Evolutionary conservation across 306 rosid species (phyloP), one percentile per base, ranked within the genome.

Genomic region (Fagus crenata): DNA sequence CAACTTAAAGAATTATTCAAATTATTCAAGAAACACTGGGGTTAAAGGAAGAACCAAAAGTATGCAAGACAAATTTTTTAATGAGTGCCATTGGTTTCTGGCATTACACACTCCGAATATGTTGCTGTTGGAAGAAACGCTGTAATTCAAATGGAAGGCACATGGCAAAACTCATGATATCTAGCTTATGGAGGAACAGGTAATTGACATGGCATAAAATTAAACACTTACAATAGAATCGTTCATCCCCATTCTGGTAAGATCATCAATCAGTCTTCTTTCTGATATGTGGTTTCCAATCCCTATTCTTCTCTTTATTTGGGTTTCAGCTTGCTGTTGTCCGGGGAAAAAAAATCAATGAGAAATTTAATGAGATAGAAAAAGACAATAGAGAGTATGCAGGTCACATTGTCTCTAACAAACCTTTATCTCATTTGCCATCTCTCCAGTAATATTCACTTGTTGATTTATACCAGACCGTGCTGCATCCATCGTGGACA

Each of bases 401-500:
- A 69, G 74, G 73, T 49, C 55, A 14, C 68, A 8, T 41, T 63
- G 15, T 73, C 55, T 64, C 65, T 75, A 56, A 72, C 91, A 79
- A 67, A 95, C 99, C 99, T 92, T 89, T 56, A 95, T 87, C 80
- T 95, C 99, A 82, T 88, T 93, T 35, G 91, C 93, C 96, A 91
- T 92, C 17, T 95, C 97, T 5, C 92, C 84, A 22, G 96, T 92
- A 12, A 91, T 90, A 89, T 89, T 95, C 74, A 92, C 67, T 80
- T 90, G 97, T 71, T 95, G 96, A 89, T 89, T 74, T 86, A 95
- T 87, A 76, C 99, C 99, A 2, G 99, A 95, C 76, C 73, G 88
- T 54, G 99, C 99, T 46, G 99, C 99, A 32, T 95, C 99, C 99
- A 92, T 92, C 0, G 99, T 95, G 75, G 99, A 78, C 58, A 91